A percentile compares a stretch with the other conserved stretches of the same genome.
Evolutionary conservation across 257 asterid genomes (phyloP).

Genomic region (Scutellaria baicalensis): DNA sequence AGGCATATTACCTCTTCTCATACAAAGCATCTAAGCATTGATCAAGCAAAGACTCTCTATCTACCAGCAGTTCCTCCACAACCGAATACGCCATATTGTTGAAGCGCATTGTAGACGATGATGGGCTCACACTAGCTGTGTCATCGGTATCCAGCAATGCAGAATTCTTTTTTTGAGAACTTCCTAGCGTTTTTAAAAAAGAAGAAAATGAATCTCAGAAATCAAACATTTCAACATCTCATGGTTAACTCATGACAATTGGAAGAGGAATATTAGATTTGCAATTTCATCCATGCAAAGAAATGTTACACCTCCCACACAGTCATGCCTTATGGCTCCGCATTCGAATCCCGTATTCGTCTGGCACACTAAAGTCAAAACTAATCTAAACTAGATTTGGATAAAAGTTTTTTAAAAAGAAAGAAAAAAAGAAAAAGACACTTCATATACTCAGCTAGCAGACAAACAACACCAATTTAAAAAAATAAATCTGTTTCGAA

Average conservation of each 20-base stretch:
- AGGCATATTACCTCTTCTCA: conserved; percentile 67
- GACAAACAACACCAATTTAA: not conserved
- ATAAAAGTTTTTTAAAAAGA: not conserved
- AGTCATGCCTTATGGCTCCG: too few species aligned
- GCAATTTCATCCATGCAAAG: not conserved
- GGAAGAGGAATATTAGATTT: not conserved
- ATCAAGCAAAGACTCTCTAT: conserved; percentile 64
- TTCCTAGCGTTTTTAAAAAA: conserved; percentile 30
- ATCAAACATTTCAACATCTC: not conserved
- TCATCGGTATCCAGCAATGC: conserved; percentile 83
- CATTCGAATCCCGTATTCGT: too few species aligned
- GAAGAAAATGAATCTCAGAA: not conserved
- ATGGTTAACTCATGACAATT: not conserved
- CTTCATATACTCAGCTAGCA: not conserved
- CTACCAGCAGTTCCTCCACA: conserved; percentile 51
- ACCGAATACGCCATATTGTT: conserved; percentile 30
- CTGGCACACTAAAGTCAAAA: not conserved
- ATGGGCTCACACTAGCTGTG: conserved; percentile 64
- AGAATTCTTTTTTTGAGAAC: conserved; percentile 66
- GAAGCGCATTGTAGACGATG: conserved; percentile 51
- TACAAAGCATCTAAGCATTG: conserved; percentile 67
- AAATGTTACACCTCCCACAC: not conserved
- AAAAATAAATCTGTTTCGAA: not conserved
- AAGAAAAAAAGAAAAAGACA: too few species aligned
- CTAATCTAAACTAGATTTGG: not conserved